These are phyloP conservation scores for Neofusicoccum cordaticola DNA, from an alignment of 2,329 filamentous ascomycete species.

Conservation along the genomic window DNA sequence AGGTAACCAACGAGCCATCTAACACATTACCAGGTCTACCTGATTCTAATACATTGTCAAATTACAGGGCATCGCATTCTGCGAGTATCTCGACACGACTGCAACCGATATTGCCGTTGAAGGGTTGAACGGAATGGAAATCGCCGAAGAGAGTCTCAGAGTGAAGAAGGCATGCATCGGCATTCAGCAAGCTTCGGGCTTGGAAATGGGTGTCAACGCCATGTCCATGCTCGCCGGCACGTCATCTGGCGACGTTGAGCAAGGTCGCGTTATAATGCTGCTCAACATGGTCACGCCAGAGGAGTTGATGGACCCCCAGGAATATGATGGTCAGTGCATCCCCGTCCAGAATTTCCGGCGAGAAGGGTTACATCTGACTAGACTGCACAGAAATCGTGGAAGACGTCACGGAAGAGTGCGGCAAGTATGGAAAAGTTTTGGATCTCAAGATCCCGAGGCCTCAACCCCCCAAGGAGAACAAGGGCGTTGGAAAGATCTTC, in stretches of 20 bases:
- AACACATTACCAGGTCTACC: slow-evolving; percentile 17
- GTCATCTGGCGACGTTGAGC: slow-evolving; percentile 72
- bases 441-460: slow-evolving; percentile 94
- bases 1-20: slow-evolving; percentile 56
- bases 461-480: slow-evolving; percentile 74
- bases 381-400: slow-evolving; percentile 81
- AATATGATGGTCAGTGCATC: slow-evolving; percentile 75
- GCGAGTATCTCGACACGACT: slow-evolving; percentile 79
- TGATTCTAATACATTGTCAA: slow-evolving; percentile 13
- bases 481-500: slow-evolving; percentile 95
- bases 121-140: slow-evolving; percentile 87
- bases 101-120: slow-evolving; percentile 84
- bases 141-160: slow-evolving; percentile 81
- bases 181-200: slow-evolving; percentile 83
- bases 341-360: slow-evolving; percentile 1
- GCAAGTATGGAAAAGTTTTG: slow-evolving; percentile 80
- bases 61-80: slow-evolving; percentile 85
- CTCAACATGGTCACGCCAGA: slow-evolving; percentile 98
- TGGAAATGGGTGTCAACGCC: slow-evolving; percentile 94
- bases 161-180: slow-evolving; percentile 89
- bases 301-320: slow-evolving; percentile 88
- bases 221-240: slow-evolving; percentile 98
- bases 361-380: slow-evolving; percentile 28
- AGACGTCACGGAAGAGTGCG: slow-evolving; percentile 88
- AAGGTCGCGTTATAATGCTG: slow-evolving; percentile 81